Evolutionary conservation across 2,329 filamentous ascomycete species (phyloP), one percentile per base, ranked within the genome.

Genomic region (Penicillium sclerotigenum): DNA sequence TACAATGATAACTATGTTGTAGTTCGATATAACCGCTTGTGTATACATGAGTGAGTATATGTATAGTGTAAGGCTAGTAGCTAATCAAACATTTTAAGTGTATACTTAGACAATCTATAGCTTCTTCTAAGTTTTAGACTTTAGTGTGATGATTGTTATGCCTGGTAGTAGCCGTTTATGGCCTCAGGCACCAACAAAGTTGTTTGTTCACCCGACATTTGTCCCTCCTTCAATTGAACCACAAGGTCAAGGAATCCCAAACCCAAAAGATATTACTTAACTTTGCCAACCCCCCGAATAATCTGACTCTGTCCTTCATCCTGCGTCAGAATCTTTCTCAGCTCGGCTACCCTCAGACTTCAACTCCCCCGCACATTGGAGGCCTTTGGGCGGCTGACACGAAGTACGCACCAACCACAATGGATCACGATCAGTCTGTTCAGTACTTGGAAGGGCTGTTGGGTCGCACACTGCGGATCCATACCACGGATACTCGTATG

Each of bases 401-500:
- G 54, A 52, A 49, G 24, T 58, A 59, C 22, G 31, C 40, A 43
- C 37, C 37, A 47, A 58, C 52, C 45, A 63, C 58, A 53, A 76
- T 78, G 75, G 68, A 75, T 36, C 67, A 71, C 43, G 63, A 64
- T 31, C 61, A 71, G 46, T 73, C 74, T 52, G 65, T 70, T 22
- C 63, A 69, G 47, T 78, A 76, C 57, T 62, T 79, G 40, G 70
- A 76, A 34, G 84, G 86, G 24, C 83, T 95, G 48, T 79, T 96
- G 50, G 89, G 89, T 72, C 90, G 90, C 72, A 89, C 85, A 37
- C 77, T 97, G 33, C 87, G 91, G 56, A 78, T 97, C 52, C 84
- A 89, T 65, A 90, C 88, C 14, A 89, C 86, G 5, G 93, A 97
- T 71, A 85, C 84, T 16, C 89, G 94, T 58, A 86, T 96, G 72